phyloP scores from a whole-genome alignment of 2,329 filamentous ascomycete genomes.

The Aspergillus sojae region DNA sequence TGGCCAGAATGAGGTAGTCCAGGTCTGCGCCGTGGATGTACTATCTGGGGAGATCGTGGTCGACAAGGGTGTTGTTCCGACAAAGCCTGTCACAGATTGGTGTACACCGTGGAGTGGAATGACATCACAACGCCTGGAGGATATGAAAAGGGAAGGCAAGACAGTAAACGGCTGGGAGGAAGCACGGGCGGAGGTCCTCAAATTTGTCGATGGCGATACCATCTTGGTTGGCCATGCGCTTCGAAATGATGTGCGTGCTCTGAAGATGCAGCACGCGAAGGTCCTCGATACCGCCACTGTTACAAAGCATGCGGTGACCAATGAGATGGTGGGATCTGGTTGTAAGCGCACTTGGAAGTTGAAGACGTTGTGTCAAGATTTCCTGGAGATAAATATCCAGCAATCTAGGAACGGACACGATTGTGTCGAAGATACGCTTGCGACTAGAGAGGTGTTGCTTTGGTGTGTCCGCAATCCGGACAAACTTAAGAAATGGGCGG shows the following conservation, averaged over 20 bases:
- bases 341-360: background rate
- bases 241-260: background rate
- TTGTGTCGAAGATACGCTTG: conserved; percentile 1
- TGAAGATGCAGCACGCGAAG: background rate
- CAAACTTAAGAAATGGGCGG: background rate
- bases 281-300: background rate
- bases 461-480: background rate
- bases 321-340: background rate
- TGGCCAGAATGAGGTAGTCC: background rate
- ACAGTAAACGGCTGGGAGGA: background rate
- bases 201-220: background rate
- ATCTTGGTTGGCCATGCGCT: conserved; percentile 1
- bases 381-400: background rate
- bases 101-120: background rate
- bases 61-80: background rate
- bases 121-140: background rate
- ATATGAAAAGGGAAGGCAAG: conserved; percentile 4
- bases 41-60: background rate
- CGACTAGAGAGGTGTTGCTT: conserved; percentile 3
- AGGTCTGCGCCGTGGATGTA: background rate
- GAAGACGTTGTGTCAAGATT: background rate
- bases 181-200: background rate
- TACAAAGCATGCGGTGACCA: background rate
- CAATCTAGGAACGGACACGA: background rate
- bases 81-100: background rate